These are phyloP conservation scores for Backusella liffmaniae DNA, from an alignment of 192 early-diverging fungal genomes.

Conservation along the genomic window DNA sequence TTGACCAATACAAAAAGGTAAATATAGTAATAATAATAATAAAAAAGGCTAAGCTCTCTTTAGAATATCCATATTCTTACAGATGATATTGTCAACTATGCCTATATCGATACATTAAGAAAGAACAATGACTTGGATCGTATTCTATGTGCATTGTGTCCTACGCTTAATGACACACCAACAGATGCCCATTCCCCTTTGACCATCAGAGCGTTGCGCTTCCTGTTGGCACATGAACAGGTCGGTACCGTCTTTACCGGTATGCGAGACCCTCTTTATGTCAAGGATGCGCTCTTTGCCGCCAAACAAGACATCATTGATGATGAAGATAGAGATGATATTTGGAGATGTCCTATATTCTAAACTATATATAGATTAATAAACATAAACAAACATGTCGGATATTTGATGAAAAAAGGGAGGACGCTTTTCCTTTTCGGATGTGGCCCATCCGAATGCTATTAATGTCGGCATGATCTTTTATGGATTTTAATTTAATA, in stretches of 20 bases:
- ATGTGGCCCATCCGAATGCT: not conserved
- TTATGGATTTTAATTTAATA: too few relatives aligned
- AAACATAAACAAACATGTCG: not conserved
- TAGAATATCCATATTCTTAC: slow-evolving; percentile 22
- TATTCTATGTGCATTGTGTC: slow-evolving; percentile 43
- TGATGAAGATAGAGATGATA: slow-evolving; percentile 32
- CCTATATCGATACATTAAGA: slow-evolving; percentile 47
- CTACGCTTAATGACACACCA: slow-evolving; percentile 26
- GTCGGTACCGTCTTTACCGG: slow-evolving; percentile 61
- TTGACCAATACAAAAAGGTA: not conserved
- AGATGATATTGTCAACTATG: slow-evolving; percentile 42
- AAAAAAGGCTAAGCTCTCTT: not conserved
- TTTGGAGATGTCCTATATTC: slow-evolving; percentile 38
- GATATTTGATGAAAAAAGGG: not conserved
- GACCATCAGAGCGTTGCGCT: slow-evolving; percentile 48
- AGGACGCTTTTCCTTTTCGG: slow-evolving; percentile 1
- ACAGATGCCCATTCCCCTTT: slow-evolving; percentile 47
- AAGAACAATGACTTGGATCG: slow-evolving; percentile 56
- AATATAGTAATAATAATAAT: not conserved
- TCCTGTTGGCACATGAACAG: slow-evolving; percentile 43
- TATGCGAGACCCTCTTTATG: slow-evolving; percentile 59
- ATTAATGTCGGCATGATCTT: not conserved
- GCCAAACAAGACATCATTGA: slow-evolving; percentile 27
- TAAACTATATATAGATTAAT: not conserved
- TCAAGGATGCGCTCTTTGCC: slow-evolving; percentile 52